These are phyloP conservation scores for Phyllosticta citribraziliensis DNA, from an alignment of 2,329 filamentous ascomycete species.

Conservation along the genomic window DNA sequence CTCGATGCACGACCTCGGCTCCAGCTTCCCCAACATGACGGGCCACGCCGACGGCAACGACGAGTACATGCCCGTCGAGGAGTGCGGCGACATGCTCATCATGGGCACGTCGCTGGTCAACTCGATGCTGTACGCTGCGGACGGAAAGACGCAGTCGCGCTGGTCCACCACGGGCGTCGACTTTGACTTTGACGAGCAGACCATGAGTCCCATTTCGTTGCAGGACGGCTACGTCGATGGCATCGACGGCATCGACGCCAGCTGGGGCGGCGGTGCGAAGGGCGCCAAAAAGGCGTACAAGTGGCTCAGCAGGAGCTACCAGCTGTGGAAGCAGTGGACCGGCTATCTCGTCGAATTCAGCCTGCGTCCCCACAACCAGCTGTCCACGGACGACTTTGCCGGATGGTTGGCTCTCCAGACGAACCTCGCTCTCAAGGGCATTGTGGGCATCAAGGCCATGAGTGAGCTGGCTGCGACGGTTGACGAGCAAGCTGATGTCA, in stretches of 20 bases:
- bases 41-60: slow-evolving; percentile 62
- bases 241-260: slow-evolving; percentile 50
- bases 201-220: slow-evolving; percentile 39
- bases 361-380: slow-evolving; percentile 63
- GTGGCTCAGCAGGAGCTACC: slow-evolving; percentile 61
- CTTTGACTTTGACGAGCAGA: slow-evolving; percentile 13
- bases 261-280: slow-evolving; percentile 47
- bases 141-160: slow-evolving; percentile 46
- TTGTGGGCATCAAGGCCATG: slow-evolving; percentile 73
- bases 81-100: slow-evolving; percentile 74
- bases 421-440: slow-evolving; percentile 74
- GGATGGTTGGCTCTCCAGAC: slow-evolving; percentile 70
- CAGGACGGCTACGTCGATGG: slow-evolving; percentile 40
- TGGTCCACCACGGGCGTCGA: slow-evolving; percentile 41
- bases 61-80: slow-evolving; percentile 68
- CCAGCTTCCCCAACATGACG: slow-evolving; percentile 66
- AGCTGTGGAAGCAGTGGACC: slow-evolving; percentile 68
- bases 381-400: slow-evolving; percentile 78
- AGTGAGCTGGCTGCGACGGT: slow-evolving; percentile 56
- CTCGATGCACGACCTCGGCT: slow-evolving; percentile 66
- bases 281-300: slow-evolving; percentile 49
- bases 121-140: slow-evolving; percentile 54
- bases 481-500: slow-evolving; percentile 46
- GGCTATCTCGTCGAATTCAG: slow-evolving; percentile 66
- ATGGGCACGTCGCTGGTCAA: slow-evolving; percentile 73